Conservation (phyloP, 1,284 basidiomycete genomes). For the Caloboletus inedulis region DNA sequence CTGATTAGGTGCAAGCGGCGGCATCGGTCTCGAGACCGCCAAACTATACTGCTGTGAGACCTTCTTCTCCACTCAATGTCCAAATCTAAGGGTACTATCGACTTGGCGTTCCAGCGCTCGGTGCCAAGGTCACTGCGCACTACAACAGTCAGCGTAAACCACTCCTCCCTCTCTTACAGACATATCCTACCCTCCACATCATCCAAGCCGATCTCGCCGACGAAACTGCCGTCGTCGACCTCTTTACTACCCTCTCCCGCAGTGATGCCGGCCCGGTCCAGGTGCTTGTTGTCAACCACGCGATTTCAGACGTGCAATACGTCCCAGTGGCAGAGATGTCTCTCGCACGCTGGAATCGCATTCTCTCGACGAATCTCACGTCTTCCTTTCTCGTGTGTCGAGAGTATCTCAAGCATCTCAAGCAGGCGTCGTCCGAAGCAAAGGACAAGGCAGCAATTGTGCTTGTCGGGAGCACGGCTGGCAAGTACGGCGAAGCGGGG, state of each 20-base stretch:
- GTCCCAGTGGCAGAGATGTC: constrained; percentile 57
- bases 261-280: constrained; percentile 41
- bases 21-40: constrained; percentile 60
- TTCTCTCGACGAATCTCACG: constrained; percentile 61
- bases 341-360: constrained; percentile 61
- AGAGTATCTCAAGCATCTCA: constrained; percentile 54
- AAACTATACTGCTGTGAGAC: constrained; percentile 47
- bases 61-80: not conserved
- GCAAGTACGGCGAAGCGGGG: constrained; percentile 67
- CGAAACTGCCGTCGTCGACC: constrained; percentile 47
- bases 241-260: constrained; percentile 39
- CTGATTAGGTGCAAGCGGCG: constrained; percentile 59
- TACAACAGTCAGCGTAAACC: constrained; percentile 56
- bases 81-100: not conserved
- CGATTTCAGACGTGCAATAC: constrained; percentile 45
- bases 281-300: constrained; percentile 64
- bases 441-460: constrained; percentile 58
- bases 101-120: constrained; percentile 46
- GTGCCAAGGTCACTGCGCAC: constrained; percentile 69
- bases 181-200: constrained; percentile 37
- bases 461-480: constrained; percentile 67
- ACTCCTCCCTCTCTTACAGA: constrained; percentile 42
- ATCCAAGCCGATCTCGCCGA: constrained; percentile 57
- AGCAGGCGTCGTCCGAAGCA: constrained; percentile 35
- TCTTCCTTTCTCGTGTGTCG: constrained; percentile 64